Percentiles rank a stretch among this genome's conserved stretches.
Evolutionary conservation across 208 protist genomes (phyloP).

Genomic region (Wallacemonas collosoma): DNA sequence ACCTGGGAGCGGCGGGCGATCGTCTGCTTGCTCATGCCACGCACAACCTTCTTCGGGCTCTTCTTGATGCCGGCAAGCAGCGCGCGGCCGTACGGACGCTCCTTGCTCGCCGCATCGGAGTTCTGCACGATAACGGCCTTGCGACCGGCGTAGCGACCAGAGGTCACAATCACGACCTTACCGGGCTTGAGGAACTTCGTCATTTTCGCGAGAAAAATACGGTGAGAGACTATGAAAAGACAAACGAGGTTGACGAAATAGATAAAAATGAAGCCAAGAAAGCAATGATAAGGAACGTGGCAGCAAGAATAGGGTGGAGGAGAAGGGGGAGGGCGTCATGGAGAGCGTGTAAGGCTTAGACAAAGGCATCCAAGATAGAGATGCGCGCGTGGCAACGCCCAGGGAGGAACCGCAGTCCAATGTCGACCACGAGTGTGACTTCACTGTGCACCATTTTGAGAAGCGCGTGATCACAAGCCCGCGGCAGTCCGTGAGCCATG

Average conservation of each 20-base stretch:
- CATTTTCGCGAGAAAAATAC: constrained; percentile 29
- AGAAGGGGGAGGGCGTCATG: too few relatives aligned
- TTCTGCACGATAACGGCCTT: constrained; percentile 98
- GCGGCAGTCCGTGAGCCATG: too few relatives aligned
- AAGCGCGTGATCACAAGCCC: too few relatives aligned
- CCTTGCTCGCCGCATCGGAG: constrained; percentile 89
- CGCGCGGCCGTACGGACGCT: constrained; percentile 94
- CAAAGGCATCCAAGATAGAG: too few relatives aligned
- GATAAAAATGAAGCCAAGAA: neutral
- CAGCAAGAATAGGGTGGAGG: too few relatives aligned
- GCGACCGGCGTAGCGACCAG: constrained; percentile 97
- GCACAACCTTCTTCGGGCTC: constrained; percentile 95
- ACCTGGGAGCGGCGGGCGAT: constrained; percentile 93
- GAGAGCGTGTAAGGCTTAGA: too few relatives aligned
- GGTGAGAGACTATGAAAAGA: constrained; percentile 18
- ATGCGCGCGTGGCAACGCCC: too few relatives aligned
- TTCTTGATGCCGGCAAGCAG: constrained; percentile 96
- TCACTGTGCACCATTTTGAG: too few relatives aligned
- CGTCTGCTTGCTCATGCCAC: constrained; percentile 94
- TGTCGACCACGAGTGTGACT: too few relatives aligned
- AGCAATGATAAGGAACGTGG: neutral
- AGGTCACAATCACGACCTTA: constrained; percentile 98
- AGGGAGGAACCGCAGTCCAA: too few relatives aligned
- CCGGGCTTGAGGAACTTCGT: constrained; percentile 97
- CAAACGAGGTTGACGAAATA: constrained; percentile 5